phyloP scores from a whole-genome alignment of 31 red algal species.

The Endocladia muricata region DNA sequence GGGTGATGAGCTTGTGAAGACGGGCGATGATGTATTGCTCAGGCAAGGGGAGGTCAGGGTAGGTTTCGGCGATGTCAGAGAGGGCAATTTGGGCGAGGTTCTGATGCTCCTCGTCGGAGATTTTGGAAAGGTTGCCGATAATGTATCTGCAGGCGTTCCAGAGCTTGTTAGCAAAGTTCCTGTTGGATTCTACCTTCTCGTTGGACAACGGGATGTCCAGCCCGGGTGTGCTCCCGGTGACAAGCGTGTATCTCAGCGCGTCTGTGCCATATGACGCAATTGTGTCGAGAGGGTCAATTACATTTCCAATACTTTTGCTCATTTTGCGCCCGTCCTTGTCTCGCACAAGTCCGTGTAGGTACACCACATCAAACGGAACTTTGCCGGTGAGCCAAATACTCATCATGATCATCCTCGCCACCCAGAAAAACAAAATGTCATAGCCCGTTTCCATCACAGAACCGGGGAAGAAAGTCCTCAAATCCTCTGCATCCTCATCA shows the following conservation, averaged over 20 bases:
- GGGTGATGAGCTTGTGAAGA: conserved; percentile 52
- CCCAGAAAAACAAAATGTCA: conserved; percentile 99
- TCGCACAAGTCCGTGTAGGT: conserved; percentile 94
- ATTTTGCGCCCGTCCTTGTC: conserved; percentile 90
- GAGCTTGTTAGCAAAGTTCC: conserved; percentile 99
- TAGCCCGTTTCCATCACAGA: conserved; percentile 95
- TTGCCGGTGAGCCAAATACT: conserved; percentile 73
- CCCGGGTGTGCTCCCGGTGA: conserved; percentile 84
- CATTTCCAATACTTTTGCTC: conserved; percentile 96
- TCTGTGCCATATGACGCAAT: conserved; percentile 88
- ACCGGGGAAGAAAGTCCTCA: conserved; percentile 72
- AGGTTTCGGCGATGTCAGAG: conserved; percentile 13
- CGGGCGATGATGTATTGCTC: conserved; percentile 81
- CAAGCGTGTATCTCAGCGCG: conserved; percentile 80
- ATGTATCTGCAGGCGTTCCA: conserved; percentile 93
- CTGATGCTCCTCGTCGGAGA: conserved; percentile 27
- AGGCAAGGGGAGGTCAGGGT: conserved; percentile 38
- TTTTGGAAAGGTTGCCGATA: conserved; percentile 50
- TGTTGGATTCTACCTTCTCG: conserved; percentile 81
- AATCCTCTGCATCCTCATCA: conserved; percentile 64
- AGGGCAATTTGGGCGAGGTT: conserved; percentile 30
- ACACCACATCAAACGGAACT: conserved; percentile 83
- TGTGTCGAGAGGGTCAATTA: conserved; percentile 91
- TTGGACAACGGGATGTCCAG: conserved; percentile 85
- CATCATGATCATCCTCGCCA: conserved; percentile 98